Conservation (phyloP, 257 asterid species). For the Solanum neorickii region DNA sequence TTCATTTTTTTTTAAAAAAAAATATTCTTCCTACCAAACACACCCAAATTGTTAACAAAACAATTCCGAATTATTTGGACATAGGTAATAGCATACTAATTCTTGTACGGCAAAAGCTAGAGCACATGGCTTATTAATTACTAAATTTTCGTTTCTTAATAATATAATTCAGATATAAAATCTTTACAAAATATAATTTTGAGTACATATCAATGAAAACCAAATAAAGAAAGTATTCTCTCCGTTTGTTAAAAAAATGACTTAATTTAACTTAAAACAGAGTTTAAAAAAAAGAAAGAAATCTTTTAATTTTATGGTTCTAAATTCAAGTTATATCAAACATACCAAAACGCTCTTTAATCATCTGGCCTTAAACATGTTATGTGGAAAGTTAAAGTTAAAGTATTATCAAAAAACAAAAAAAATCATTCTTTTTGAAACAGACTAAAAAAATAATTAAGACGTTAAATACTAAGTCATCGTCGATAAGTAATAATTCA, state of each 20-base stretch:
- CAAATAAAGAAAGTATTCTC: not conserved
- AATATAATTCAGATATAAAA: not conserved
- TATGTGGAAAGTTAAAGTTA: no score
- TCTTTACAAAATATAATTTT: not conserved
- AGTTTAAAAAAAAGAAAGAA: no score
- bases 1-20: no score
- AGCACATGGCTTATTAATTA: not conserved
- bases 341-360: no score
- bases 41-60: not conserved
- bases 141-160: not conserved
- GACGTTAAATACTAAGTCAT: not conserved
- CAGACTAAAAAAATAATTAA: no score
- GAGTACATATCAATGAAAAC: not conserved
- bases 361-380: no score
- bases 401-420: no score
- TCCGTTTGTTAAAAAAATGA: no score
- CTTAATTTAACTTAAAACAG: fast-evolving
- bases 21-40: not conserved
- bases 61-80: not conserved
- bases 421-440: no score
- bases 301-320: no score
- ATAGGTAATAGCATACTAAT: not conserved
- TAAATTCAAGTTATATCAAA: no score
- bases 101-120: not conserved
- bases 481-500: not conserved